Percentiles rank a stretch among this genome's conserved stretches.
phyloP scores from a whole-genome alignment of 148 eudicot genomes.

The Camellia lanceoleosa region DNA sequence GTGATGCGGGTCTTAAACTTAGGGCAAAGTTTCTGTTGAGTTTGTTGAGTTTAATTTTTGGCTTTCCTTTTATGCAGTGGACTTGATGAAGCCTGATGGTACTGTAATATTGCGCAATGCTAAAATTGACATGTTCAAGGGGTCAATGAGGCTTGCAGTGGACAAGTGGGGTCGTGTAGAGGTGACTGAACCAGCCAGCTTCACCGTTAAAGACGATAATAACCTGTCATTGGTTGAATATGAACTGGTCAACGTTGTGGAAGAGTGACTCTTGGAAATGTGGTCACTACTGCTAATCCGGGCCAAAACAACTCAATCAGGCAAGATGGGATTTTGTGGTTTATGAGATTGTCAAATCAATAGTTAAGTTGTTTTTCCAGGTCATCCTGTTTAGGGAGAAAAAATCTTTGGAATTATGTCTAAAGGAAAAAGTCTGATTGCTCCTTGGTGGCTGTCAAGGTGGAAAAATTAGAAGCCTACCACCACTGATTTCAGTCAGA shows the following conservation, averaged over 20 bases:
- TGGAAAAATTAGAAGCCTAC: background rate
- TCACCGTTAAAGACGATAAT: slow-evolving; percentile 54
- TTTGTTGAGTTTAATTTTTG: slow-evolving; percentile 1
- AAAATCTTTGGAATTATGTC: background rate
- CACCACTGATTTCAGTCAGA: background rate
- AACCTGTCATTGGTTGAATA: slow-evolving; percentile 59
- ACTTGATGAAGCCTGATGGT: slow-evolving; percentile 49
- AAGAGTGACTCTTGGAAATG: slow-evolving; percentile 21
- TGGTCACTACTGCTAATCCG: background rate
- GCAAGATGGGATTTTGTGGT: slow-evolving; percentile 16
- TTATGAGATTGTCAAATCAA: slow-evolving; percentile 13
- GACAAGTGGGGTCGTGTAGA: slow-evolving; percentile 63
- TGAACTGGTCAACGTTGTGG: slow-evolving; percentile 58
- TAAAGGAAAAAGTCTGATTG: background rate
- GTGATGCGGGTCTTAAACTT: background rate
- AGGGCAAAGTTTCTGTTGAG: too few species aligned
- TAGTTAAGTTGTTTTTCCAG: slow-evolving; percentile 16
- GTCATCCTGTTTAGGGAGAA: slow-evolving; percentile 7
- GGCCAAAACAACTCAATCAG: slow-evolving; percentile 21
- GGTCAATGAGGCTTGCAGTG: slow-evolving; percentile 69
- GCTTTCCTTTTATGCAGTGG: slow-evolving; percentile 32
- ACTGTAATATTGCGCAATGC: slow-evolving; percentile 60
- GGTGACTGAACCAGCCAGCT: slow-evolving; percentile 37
- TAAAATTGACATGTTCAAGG: slow-evolving; percentile 69
- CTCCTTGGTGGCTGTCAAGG: slow-evolving; percentile 6